Percentiles rank a stretch among this genome's conserved stretches.
phyloP scores from a whole-genome alignment of 371 early-diverging fungal species.

The Haplosporangium sp. region DNA sequence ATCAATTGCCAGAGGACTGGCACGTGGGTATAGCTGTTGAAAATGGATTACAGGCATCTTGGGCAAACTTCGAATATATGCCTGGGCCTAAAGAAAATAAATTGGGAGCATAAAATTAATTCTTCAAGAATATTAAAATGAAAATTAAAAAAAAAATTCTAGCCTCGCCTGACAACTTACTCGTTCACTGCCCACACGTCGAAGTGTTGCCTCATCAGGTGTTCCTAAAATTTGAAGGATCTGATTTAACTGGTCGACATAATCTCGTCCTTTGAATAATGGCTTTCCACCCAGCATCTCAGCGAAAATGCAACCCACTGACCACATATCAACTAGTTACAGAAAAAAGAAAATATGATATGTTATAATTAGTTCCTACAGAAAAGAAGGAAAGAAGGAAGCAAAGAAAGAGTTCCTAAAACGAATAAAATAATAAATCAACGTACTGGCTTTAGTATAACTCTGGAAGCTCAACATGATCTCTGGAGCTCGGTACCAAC shows the following conservation, averaged over 20 bases:
- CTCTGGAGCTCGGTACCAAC: constrained; percentile 99
- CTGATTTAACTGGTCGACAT: constrained; percentile 98
- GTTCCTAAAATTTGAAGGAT: constrained; percentile 97
- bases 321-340: constrained; percentile 94
- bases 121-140: too few relatives aligned
- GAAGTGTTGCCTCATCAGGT: constrained; percentile 94
- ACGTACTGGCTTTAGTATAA: constrained; percentile 93
- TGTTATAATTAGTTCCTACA: neutral
- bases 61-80: constrained; percentile 94
- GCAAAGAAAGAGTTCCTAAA: constrained; percentile 33
- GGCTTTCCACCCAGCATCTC: constrained; percentile 94
- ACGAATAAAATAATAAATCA: neutral
- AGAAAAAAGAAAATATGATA: constrained; percentile 1
- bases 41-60: constrained; percentile 91
- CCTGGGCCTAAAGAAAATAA: constrained; percentile 79
- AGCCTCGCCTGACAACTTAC: constrained; percentile 49
- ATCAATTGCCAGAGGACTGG: constrained; percentile 79
- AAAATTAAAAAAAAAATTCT: too few relatives aligned
- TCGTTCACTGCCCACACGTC: constrained; percentile 84
- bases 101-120: neutral
- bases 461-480: constrained; percentile 94
- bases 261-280: constrained; percentile 92
- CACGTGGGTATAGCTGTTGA: constrained; percentile 81
- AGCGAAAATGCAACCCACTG: constrained; percentile 98
- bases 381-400: neutral